A percentile compares a stretch with the other conserved stretches of the same genome.
Conservation (phyloP, 768 basidiomycete species). For the Rhizopogon sp. region DNA sequence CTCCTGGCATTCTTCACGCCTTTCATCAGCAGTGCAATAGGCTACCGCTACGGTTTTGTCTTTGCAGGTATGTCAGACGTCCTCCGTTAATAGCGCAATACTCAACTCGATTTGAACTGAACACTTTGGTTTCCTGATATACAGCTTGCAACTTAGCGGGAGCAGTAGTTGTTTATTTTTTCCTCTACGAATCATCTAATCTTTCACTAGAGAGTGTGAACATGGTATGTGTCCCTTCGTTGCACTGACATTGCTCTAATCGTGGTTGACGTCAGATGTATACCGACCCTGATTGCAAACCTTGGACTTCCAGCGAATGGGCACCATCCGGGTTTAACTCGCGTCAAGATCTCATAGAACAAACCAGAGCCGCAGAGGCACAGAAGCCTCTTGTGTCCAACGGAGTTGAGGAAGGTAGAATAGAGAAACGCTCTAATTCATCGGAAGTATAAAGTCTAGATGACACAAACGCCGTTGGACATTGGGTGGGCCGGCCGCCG, state of each 20-base stretch:
- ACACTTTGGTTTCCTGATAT: neutral
- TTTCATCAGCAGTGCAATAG: conserved; percentile 54
- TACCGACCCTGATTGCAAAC: conserved; percentile 55
- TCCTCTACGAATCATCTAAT: conserved; percentile 71
- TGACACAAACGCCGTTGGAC: neutral
- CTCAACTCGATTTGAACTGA: neutral
- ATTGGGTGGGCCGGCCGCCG: too few species aligned
- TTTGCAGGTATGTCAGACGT: conserved; percentile 46
- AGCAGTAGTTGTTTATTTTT: conserved; percentile 60
- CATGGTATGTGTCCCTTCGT: conserved; percentile 29
- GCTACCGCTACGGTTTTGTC: conserved; percentile 63
- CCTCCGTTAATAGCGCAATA: neutral
- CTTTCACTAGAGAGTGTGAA: conserved; percentile 65
- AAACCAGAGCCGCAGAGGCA: conserved; percentile 36
- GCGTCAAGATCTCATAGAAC: conserved; percentile 40
- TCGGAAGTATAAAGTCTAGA: neutral
- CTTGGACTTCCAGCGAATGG: conserved; percentile 63
- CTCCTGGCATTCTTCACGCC: conserved; percentile 77
- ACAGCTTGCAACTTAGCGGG: conserved; percentile 54
- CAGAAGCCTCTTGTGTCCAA: conserved; percentile 24
- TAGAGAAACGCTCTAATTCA: conserved; percentile 14
- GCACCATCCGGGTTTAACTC: conserved; percentile 50
- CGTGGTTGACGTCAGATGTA: conserved; percentile 43
- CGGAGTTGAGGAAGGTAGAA: conserved; percentile 19
- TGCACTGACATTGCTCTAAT: neutral